Evolutionary conservation across 129 eudicot species (phyloP), one percentile per base, ranked within the genome.

Genomic region (Sambucus nigra): DNA sequence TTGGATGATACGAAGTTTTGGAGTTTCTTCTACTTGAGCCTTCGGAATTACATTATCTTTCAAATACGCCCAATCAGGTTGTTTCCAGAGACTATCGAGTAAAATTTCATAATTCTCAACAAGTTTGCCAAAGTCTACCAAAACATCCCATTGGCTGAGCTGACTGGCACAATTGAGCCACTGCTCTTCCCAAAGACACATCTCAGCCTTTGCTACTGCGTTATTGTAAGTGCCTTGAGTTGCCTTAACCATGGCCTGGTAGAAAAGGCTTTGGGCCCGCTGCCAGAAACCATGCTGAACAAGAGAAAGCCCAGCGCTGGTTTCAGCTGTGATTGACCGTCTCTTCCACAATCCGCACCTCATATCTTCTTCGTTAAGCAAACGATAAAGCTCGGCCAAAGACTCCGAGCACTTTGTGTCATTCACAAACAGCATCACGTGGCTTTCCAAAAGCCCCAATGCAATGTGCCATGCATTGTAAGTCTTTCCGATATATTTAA

Each of bases 221-320:
- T 86, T 86, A 54, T 83, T 92, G 71, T 92, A 92, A 52, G 99
- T 82, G 47, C 99, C 99, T 54, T 92, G 99, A 44, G 95, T 92
- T 75, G 99, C 95, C 71, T 86, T 92, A 59, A 80, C 76, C 99
- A 92, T 92, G 55, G 94, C 99, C 66, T 86, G 96, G 74, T 92
- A 82, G 66, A 92, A 86, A 27, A 92, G 87, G 72, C 85, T 82
- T 57, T 86, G 96, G 19, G 99, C 99, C 63, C 84, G 80, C 74
- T 92, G 96, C 99, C 99, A 92, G 64, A 79, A 92, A 42, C 99
- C 99, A 82, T 92, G 99, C 76, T 92, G 99, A 39, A 86, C 91
- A 57, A 92, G 99, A 48, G 99, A 92, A 45, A 92, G 80, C 45
- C 94, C 99, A 54, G 94, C 80, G 55, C 84, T 72, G 28, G 99